A percentile compares a stretch with the other conserved stretches of the same genome.
Evolutionary conservation across 129 eudicot genomes (phyloP).

Genomic region (Lactuca sativa): DNA sequence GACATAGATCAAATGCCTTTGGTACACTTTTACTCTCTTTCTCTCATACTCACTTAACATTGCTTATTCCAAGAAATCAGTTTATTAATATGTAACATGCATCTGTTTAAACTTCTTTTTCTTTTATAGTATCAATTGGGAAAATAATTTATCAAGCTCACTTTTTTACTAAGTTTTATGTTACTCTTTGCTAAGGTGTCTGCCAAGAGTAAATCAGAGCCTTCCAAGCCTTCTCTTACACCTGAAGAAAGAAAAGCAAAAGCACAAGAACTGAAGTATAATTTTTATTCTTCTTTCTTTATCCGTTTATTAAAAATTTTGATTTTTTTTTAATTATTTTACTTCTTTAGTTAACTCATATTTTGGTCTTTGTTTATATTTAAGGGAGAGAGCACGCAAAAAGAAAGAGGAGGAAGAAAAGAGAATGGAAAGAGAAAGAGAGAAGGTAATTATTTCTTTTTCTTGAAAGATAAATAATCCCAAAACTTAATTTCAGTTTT

Average conservation of each 20-base stretch:
- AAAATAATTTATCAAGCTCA: not conserved
- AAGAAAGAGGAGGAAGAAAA: conserved; percentile 95
- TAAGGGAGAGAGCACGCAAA: conserved; percentile 78
- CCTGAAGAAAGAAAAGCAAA: conserved; percentile 80
- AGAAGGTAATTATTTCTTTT: conserved; percentile 56
- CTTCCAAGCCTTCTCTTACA: conserved; percentile 70
- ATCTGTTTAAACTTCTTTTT: not conserved
- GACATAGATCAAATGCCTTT: conserved; percentile 87
- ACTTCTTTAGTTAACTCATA: conserved; percentile 4
- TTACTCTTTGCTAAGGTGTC: conserved; percentile 55
- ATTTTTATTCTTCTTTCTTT: conserved; percentile 1
- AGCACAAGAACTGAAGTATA: conserved; percentile 70
- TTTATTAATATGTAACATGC: not conserved
- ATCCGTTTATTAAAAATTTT: not conserved
- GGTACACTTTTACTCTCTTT: conserved; percentile 47
- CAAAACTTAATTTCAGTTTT: conserved; percentile 6
- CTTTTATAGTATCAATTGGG: too few species aligned
- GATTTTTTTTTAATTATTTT: not conserved
- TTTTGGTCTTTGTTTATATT: conserved; percentile 15
- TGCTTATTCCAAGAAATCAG: not conserved
- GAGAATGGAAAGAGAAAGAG: conserved; percentile 90
- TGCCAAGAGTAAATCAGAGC: conserved; percentile 54
- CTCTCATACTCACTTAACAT: conserved; percentile 1
- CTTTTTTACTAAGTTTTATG: conserved; percentile 1
- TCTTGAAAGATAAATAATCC: not conserved